Base-by-base conservation (phyloP, 1,284 basidiomycete species). In the Trichosporon asahii region DNA sequence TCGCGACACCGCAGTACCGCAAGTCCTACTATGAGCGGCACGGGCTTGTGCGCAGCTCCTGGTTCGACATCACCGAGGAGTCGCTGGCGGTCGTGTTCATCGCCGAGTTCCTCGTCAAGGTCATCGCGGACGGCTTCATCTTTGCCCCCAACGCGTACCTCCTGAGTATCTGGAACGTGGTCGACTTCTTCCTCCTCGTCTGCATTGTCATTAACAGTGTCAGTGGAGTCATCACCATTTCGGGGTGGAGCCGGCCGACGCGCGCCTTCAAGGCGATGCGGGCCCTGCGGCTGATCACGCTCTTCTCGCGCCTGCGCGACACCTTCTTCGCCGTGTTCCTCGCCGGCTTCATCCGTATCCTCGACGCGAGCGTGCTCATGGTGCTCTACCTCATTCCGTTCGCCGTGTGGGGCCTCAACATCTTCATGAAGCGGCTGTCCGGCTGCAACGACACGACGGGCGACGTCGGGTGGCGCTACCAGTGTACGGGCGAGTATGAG, bases 361-460 rank as follows among this genome's bases (percentile, higher is more conserved):
- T 97, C 67, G 94, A 98, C 76, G 96, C 96, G 0, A 93, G 91
- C 0, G 83, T 98, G 66, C 88, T 99, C n/a, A 94, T 95, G 63
- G 88, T 97, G 66, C 87, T 98, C 65, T 95, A 98, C 84, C 91
- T 98, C 87, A 93, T 99, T 74, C 96, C 96, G 0, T 98, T 95
- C 79, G 95, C 96, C 3, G 90, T 98, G 1, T 98, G 96, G 95
- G 96, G 95, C 5, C 88, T 95, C 70, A 98, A 96, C 77, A 92
- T 98, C 79, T 98, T 98, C 82, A 86, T 90, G 0, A 94, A 94
- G 7, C 85, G 90, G 70, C 89, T 96, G 83, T 94, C 91, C 80
- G 82, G 85, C 63, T 99, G 96, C 86, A 98, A 94, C 78, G 95
- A 98, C 78, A 40, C n/a, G 2, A 21, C 23, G 2, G 80, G 70